A percentile compares a stretch with the other conserved stretches of the same genome.
Evolutionary conservation across 2,329 filamentous ascomycete species (phyloP).

Genomic region (Stemphylium beticola): DNA sequence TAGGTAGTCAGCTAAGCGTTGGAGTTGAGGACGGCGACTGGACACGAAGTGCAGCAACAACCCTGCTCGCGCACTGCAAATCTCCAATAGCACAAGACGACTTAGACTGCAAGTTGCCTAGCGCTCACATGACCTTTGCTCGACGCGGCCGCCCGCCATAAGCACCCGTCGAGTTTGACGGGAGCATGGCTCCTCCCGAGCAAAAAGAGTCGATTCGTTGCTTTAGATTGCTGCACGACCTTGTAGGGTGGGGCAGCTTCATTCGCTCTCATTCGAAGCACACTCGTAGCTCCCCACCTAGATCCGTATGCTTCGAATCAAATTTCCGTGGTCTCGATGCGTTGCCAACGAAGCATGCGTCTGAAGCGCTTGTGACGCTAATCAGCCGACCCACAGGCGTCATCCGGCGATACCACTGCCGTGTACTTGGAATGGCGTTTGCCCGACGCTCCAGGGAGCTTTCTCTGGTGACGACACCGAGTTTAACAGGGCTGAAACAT

Average conservation of each 20-base stretch:
- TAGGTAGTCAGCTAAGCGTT: slow-evolving; percentile 45
- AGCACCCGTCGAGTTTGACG: slow-evolving; percentile 18
- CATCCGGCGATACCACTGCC: slow-evolving; percentile 35
- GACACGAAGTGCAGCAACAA: slow-evolving; percentile 35
- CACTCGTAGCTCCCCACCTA: slow-evolving; percentile 31
- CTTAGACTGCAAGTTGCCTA: slow-evolving; percentile 22
- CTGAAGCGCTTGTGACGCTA: slow-evolving; percentile 39
- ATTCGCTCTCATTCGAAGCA: slow-evolving; percentile 35
- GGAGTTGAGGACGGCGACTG: slow-evolving; percentile 43
- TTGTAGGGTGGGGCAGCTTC: slow-evolving; percentile 27
- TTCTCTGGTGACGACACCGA: slow-evolving; percentile 32
- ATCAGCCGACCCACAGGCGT: slow-evolving; percentile 29
- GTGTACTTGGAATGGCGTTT: slow-evolving; percentile 34
- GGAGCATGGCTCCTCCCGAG: slow-evolving; percentile 43
- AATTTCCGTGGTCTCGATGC: slow-evolving; percentile 28
- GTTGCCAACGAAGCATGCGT: slow-evolving; percentile 48
- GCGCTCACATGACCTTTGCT: slow-evolving; percentile 34
- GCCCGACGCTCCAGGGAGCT: slow-evolving; percentile 15
- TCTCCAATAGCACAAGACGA: slow-evolving; percentile 21
- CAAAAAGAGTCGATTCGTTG: slow-evolving; percentile 42
- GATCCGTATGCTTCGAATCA: slow-evolving; percentile 32
- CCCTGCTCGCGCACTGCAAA: slow-evolving; percentile 25
- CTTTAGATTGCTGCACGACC: slow-evolving; percentile 27
- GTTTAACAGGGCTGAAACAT: slow-evolving; percentile 8
- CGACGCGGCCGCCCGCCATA: slow-evolving; percentile 28